Percentiles rank a stretch among this genome's conserved stretches.
Conservation (phyloP, 768 basidiomycete genomes). For the Tylopilus sp. region DNA sequence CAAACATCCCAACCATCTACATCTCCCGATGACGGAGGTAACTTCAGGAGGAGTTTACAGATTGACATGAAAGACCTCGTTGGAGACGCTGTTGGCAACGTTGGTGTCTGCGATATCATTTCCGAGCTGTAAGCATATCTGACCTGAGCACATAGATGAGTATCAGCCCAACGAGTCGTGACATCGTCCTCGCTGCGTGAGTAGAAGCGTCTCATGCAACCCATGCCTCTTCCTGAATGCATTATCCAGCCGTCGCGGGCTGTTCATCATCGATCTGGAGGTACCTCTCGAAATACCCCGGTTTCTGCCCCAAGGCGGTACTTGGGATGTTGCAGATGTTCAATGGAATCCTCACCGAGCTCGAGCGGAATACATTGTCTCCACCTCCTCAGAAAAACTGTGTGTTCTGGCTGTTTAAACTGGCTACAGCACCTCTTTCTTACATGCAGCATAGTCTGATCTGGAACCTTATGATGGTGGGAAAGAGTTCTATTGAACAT, state of each 20-base stretch:
- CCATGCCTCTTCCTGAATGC: neutral
- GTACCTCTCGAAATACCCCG: constrained; percentile 83
- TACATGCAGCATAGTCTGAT: constrained; percentile 54
- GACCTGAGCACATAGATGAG: constrained; percentile 61
- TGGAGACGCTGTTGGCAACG: constrained; percentile 82
- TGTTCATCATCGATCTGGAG: constrained; percentile 94
- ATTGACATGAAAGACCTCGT: constrained; percentile 80
- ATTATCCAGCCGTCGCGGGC: constrained; percentile 64
- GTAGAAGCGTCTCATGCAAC: constrained; percentile 18
- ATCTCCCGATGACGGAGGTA: constrained; percentile 53
- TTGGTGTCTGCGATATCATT: constrained; percentile 34
- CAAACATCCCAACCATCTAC: constrained; percentile 21
- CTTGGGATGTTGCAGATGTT: constrained; percentile 93
- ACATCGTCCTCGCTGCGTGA: constrained; percentile 87
- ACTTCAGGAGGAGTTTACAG: constrained; percentile 56
- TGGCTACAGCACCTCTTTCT: neutral
- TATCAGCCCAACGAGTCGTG: constrained; percentile 83
- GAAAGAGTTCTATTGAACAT: constrained; percentile 79
- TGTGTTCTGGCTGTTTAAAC: constrained; percentile 33
- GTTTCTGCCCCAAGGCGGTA: constrained; percentile 93
- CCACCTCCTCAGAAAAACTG: constrained; percentile 88
- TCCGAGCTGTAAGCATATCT: neutral
- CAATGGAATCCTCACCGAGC: constrained; percentile 87
- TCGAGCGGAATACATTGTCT: constrained; percentile 77
- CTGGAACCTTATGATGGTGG: constrained; percentile 82